phyloP scores from a whole-genome alignment of 2,329 filamentous ascomycete species.

The Xylariaceae sp. region DNA sequence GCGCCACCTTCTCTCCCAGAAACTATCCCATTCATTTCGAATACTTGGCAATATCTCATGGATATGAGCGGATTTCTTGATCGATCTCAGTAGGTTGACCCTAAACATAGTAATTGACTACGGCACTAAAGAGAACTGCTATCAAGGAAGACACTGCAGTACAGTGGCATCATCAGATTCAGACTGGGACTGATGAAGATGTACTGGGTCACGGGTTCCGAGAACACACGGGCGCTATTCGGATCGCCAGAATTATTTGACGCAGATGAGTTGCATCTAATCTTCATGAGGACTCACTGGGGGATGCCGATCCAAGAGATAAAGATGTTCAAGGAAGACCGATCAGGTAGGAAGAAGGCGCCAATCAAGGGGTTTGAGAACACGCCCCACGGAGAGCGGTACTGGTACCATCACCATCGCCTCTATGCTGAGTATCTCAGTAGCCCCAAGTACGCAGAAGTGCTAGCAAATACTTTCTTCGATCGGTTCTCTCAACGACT shows the following conservation, averaged over 20 bases:
- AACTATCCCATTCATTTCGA: slow-evolving; percentile 12
- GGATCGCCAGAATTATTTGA: slow-evolving; percentile 1
- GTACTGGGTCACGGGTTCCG: slow-evolving; percentile 13
- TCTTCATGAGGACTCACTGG: slow-evolving; percentile 14
- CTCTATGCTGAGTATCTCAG: slow-evolving; percentile 17
- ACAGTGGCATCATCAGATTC: slow-evolving; percentile 11
- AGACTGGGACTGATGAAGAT: slow-evolving; percentile 4
- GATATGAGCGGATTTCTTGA: slow-evolving; percentile 6
- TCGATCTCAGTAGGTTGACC: slow-evolving; percentile 5
- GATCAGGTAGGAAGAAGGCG: slow-evolving; percentile 10
- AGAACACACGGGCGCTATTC: slow-evolving; percentile 18
- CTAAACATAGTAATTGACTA: neutral
- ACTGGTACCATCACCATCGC: slow-evolving; percentile 19
- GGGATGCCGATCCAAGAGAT: slow-evolving; percentile 13
- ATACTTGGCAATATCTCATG: slow-evolving; percentile 11
- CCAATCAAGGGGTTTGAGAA: slow-evolving; percentile 17
- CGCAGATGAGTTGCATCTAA: slow-evolving; percentile 3
- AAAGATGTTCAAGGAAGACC: slow-evolving; percentile 12
- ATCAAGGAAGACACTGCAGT: too few species aligned
- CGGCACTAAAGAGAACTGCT: too few species aligned
- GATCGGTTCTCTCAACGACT: slow-evolving; percentile 11
- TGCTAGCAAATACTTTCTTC: slow-evolving; percentile 12
- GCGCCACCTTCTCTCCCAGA: slow-evolving; percentile 5
- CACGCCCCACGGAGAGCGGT: slow-evolving; percentile 13
- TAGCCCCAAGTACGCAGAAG: slow-evolving; percentile 3